These are phyloP conservation scores for Microcera coccophila DNA, from an alignment of 2,329 filamentous ascomycete genomes.

Conservation along the genomic window DNA sequence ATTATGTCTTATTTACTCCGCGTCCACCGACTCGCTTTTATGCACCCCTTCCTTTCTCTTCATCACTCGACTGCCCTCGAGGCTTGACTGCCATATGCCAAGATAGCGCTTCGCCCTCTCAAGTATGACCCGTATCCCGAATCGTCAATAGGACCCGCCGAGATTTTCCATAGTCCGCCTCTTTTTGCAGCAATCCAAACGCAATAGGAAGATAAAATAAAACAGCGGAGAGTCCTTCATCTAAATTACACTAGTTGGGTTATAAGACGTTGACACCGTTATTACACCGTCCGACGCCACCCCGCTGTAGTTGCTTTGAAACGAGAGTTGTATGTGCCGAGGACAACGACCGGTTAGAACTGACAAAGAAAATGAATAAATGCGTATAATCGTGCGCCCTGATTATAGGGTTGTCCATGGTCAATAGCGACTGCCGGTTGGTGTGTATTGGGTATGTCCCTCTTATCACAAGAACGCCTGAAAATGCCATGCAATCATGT, in stretches of 20 bases:
- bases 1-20: constrained; percentile 16
- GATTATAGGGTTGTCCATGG: constrained; percentile 7
- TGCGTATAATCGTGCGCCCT: constrained; percentile 18
- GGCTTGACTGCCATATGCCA: constrained; percentile 15
- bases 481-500: constrained; percentile 17
- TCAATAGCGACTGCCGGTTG: constrained; percentile 4
- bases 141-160: constrained; percentile 6
- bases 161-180: constrained; percentile 15
- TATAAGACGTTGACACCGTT: constrained; percentile 12
- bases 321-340: constrained; percentile 17
- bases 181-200: constrained; percentile 23
- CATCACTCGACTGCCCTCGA: not conserved
- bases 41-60: constrained; percentile 8
- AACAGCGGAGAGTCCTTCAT: constrained; percentile 16
- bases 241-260: constrained; percentile 28
- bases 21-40: too few species aligned
- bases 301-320: constrained; percentile 24
- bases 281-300: constrained; percentile 21
- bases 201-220: constrained; percentile 17
- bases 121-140: constrained; percentile 14
- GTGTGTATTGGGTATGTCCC: constrained; percentile 8
- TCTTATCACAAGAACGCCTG: constrained; percentile 18
- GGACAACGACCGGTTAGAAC: constrained; percentile 13
- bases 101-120: constrained; percentile 19
- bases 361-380: constrained; percentile 23